Evolutionary conservation across 1,284 basidiomycete genomes (phyloP), one percentile per base, ranked within the genome.

Genomic region (Pyrrhoderma lamaoense): DNA sequence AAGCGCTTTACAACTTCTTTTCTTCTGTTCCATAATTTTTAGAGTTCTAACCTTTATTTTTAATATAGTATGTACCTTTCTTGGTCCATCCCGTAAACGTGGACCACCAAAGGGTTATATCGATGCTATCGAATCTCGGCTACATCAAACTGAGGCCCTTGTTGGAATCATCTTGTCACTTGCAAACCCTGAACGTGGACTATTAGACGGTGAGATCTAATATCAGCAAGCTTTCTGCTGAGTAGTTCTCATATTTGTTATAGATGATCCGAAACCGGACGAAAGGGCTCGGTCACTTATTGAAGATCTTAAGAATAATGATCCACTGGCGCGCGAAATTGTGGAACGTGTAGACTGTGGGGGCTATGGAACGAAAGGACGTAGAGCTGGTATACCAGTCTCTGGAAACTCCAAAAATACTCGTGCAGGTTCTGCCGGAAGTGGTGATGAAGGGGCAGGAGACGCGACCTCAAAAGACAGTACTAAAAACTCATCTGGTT

Each of bases 101-200:
- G 85, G 86, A 1, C 89, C 89, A 7, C 89, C 89, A 11, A 90
- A 89, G 62, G 90, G 90, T 2, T 93, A 93, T 70, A 92, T 93
- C 63, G 88, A 93, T 63, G 89, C 89, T 22, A 90, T 93, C 60
- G 89, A 93, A 65, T 86, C 86, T 9, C 79, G 89, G 9, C 70
- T 93, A 8, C 90, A 93, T 60, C 88, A 92, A 61, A 88, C 88
- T 38, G 90, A 93, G 64, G 88, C 89, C 0, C 71, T 93, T 40
- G 70, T 93, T 18, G 89, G 88, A 45, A 82, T 89, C 58, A 70
- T 92, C 47, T 70, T 92, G 40, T 73, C 80, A 1, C 37, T 55
- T n/a, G 54, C 54, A 27, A 39, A 52, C 16, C 49, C 54, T 18
- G 54, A 51, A 16, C 23, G 44, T 14, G 40, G 49, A 21, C 19